phyloP scores from a whole-genome alignment of 306 rosid species.

The Rubus idaeus region DNA sequence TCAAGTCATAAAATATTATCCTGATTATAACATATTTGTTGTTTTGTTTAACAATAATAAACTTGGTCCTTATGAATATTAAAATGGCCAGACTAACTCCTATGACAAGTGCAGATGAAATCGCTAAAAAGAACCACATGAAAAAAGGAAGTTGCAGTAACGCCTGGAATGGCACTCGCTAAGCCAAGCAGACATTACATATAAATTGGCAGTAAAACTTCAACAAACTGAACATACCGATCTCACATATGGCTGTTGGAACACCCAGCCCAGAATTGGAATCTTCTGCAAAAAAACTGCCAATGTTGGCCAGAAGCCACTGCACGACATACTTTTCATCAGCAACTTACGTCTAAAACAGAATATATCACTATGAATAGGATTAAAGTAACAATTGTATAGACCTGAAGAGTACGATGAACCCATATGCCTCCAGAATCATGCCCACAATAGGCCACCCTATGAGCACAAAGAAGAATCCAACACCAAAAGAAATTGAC shows the following conservation, averaged over 20 bases:
- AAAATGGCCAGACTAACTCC: background rate
- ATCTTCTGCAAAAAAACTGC: slow-evolving; percentile 90
- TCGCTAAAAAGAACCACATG: background rate
- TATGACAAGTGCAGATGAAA: background rate
- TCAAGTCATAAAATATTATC: background rate
- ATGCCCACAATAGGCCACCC: slow-evolving; percentile 99
- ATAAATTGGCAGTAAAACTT: background rate
- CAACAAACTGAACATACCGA: slow-evolving; percentile 53
- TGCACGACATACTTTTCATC: slow-evolving; percentile 44
- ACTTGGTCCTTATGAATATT: background rate
- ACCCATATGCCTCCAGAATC: slow-evolving; percentile 92
- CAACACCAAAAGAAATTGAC: slow-evolving; percentile 86
- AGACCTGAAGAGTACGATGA: slow-evolving; percentile 88
- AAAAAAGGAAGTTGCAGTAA: background rate
- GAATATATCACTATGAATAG: slow-evolving; percentile 6
- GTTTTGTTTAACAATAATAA: background rate
- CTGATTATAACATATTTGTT: background rate
- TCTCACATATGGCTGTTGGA: slow-evolving; percentile 85
- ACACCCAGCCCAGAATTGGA: slow-evolving; percentile 89
- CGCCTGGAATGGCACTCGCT: background rate
- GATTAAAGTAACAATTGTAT: slow-evolving; percentile 12
- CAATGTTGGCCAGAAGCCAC: slow-evolving; percentile 99
- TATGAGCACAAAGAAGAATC: slow-evolving; percentile 77
- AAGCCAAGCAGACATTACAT: background rate
- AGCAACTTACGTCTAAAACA: slow-evolving; percentile 29